Evolutionary conservation across 805 yeast species (phyloP).

Genomic region (Spathaspora boniae): DNA sequence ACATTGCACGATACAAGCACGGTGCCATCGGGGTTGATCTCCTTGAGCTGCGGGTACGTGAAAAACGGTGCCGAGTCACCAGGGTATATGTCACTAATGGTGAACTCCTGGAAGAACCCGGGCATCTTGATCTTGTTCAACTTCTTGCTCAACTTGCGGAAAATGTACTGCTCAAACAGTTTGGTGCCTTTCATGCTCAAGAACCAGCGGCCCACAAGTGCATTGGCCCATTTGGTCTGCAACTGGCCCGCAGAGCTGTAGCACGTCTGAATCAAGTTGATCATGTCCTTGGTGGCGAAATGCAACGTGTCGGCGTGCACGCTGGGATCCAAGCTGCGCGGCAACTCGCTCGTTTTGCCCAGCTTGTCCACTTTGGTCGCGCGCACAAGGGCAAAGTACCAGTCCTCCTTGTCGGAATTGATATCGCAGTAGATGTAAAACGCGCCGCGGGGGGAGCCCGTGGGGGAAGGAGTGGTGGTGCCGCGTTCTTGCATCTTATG

Average conservation of each 20-base stretch:
- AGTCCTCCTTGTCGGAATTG: conserved; percentile 84
- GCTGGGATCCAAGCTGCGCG: conserved; percentile 40
- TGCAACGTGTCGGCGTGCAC: conserved; percentile 70
- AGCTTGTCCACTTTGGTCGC: conserved; percentile 55
- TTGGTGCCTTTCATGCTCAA: conserved; percentile 72
- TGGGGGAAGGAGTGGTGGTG: background rate
- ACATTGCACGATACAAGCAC: conserved; percentile 59
- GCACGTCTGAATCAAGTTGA: conserved; percentile 68
- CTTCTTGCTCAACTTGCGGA: conserved; percentile 62
- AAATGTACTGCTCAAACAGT: conserved; percentile 54
- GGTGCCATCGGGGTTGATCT: conserved; percentile 77
- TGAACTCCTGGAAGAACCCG: conserved; percentile 80
- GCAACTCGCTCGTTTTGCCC: conserved; percentile 12
- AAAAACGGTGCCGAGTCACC: conserved; percentile 82
- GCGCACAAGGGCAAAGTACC: conserved; percentile 82
- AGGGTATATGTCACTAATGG: conserved; percentile 64
- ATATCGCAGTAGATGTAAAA: conserved; percentile 70
- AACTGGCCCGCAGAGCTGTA: conserved; percentile 82
- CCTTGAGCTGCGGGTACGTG: conserved; percentile 65
- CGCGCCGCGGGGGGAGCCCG: conserved; percentile 31
- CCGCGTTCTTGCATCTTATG: conserved; percentile 5
- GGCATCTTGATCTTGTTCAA: conserved; percentile 79
- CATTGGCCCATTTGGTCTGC: conserved; percentile 88
- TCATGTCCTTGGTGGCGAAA: conserved; percentile 66
- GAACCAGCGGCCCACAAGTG: conserved; percentile 78